Conservation (phyloP, 805 yeast genomes). For the Peterozyma xylosa region DNA sequence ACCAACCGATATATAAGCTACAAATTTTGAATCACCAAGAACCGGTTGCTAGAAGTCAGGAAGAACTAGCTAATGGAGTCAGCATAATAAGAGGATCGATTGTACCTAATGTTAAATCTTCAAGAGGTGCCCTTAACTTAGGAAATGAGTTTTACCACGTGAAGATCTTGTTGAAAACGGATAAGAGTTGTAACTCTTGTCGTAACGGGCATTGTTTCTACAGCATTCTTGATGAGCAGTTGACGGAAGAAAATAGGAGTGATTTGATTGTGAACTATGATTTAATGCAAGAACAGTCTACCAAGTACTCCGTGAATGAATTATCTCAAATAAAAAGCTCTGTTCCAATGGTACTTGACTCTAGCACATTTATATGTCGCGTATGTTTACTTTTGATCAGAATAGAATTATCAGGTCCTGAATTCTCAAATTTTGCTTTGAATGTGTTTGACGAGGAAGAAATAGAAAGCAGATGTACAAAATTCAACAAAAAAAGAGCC, state of each 20-base stretch:
- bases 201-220: constrained; percentile 4
- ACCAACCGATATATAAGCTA: constrained; percentile 16
- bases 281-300: constrained; percentile 1
- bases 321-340: constrained; percentile 11
- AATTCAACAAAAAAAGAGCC: constrained; percentile 17
- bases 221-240: constrained; percentile 5
- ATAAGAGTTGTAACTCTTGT: not conserved
- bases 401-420: constrained; percentile 6
- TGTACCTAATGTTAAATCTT: not conserved
- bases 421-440: constrained; percentile 18
- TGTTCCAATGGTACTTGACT: constrained; percentile 5
- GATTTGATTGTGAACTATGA: constrained; percentile 7
- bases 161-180: constrained; percentile 5
- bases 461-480: constrained; percentile 44
- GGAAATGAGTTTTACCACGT: constrained; percentile 3
- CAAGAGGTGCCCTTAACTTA: constrained; percentile 2
- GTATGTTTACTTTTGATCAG: constrained; percentile 1
- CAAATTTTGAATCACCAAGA: constrained; percentile 28
- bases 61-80: constrained; percentile 8
- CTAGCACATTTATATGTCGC: constrained; percentile 3
- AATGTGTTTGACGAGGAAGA: constrained; percentile 29
- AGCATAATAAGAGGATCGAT: constrained; percentile 2
- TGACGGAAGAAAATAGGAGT: constrained; percentile 5
- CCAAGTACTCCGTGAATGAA: constrained; percentile 5
- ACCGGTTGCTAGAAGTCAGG: constrained; percentile 25